Base-by-base conservation (phyloP, 1,284 basidiomycete genomes). In the Pseudozyma sp. region DNA sequence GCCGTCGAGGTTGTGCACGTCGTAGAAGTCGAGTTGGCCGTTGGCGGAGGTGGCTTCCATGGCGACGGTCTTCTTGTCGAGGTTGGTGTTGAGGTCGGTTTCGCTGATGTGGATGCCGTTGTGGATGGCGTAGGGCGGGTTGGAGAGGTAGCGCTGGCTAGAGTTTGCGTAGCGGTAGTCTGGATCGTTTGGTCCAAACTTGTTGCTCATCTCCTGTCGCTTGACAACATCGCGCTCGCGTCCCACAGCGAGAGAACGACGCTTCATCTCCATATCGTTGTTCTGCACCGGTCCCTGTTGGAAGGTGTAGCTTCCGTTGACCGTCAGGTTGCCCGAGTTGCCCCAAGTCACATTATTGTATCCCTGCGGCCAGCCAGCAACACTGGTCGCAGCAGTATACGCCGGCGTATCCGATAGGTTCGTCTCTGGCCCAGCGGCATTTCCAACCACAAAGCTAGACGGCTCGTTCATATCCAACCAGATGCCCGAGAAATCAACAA, bases 301-400 rank as follows among this genome's bases (percentile, higher is more conserved):
- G 62, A 60, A 79, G 9, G 78, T 78, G 35, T 54, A 68, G 14
- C 24, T 63, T 6, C 91, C 91, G 61, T 92, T 89, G 60, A 92
- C 86, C 5, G 90, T 91, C 75, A 92, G 88, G 77, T 92, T 92
- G 0, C 91, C 91, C 58, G 89, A 91, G 31, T 51, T 68, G 5
- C 91, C 91, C 77, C 86, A 92, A 6, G 88, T 80, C 0, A 87
- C 87, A 24, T 88, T 81, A 72, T 91, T 87, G 78, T 92, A 92
- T 2, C 84, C 67, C 89, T 92, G 76, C 2, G 81, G 81, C 75
- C 75, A 79, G 6, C 75, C 75, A 11, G 59, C 49, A 2, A 77
- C 66, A 13, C 54, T 63, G 1, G 76, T 78, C 0, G 75, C 66
- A 5, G 70, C 64, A 4, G 55, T 56, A 35, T 73, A 84, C 1